These are phyloP conservation scores for Colletotrichum brevisporum DNA, from an alignment of 2,329 filamentous ascomycete genomes.

Conservation along the genomic window DNA sequence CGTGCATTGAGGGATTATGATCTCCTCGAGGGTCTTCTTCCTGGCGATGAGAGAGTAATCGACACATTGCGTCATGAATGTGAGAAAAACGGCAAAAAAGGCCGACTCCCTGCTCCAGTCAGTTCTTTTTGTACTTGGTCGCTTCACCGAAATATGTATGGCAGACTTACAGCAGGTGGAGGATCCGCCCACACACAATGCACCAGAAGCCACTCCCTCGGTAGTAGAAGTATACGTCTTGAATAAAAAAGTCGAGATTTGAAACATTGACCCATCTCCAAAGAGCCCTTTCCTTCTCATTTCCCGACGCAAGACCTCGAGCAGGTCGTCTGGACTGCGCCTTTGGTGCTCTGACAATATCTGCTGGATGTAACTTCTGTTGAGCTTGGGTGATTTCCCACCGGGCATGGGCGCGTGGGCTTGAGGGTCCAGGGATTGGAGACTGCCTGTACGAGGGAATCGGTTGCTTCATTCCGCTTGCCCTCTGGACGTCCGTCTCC, in stretches of 20 bases:
- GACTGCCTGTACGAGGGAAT: slow-evolving; percentile 2
- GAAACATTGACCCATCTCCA: slow-evolving; percentile 95
- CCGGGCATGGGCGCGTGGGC: slow-evolving; percentile 61
- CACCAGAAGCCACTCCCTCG: slow-evolving; percentile 87
- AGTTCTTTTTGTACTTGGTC: slow-evolving; percentile 10
- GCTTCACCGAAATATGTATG: neutral
- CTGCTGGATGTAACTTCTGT: slow-evolving; percentile 63
- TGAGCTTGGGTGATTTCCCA: slow-evolving; percentile 70
- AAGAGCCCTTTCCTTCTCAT: slow-evolving; percentile 80
- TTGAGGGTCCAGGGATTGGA: slow-evolving; percentile 58
- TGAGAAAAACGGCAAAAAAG: slow-evolving; percentile 86
- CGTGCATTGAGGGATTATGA: slow-evolving; percentile 81
- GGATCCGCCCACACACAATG: slow-evolving; percentile 78
- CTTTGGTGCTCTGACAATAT: slow-evolving; percentile 44
- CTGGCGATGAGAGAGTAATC: slow-evolving; percentile 78
- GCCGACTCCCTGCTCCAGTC: slow-evolving; percentile 74
- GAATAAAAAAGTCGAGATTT: slow-evolving; percentile 89
- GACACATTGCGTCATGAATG: slow-evolving; percentile 88
- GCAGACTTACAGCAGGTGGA: slow-evolving; percentile 79
- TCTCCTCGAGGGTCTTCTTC: slow-evolving; percentile 68
- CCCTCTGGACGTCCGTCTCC: slow-evolving; percentile 10
- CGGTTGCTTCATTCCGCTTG: slow-evolving; percentile 1
- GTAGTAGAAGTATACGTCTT: slow-evolving; percentile 89
- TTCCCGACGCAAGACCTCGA: slow-evolving; percentile 49
- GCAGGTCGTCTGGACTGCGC: slow-evolving; percentile 48